Base-by-base conservation (phyloP, 306 rosid genomes). In the Oemleria cerasiformis region DNA sequence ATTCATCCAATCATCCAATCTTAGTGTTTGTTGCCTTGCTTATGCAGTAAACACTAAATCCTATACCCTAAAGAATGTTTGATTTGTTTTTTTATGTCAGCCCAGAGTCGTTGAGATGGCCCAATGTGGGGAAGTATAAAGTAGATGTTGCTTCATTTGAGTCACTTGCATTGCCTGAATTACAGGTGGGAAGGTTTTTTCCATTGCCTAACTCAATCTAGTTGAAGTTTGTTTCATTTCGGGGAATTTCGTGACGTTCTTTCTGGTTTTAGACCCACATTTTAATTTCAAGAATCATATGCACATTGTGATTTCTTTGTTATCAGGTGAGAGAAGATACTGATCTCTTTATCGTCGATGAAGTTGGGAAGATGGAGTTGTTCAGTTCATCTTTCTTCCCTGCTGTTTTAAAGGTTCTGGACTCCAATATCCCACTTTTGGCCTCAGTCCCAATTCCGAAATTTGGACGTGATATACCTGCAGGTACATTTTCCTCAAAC, bases 361-460 rank as follows among this genome's bases (percentile, higher is more conserved):
- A 92, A 77, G 91, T 92, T 74, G 96, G 96, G 63, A 90, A 85
- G 91, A 88, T 92, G 98, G 98, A 92, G 83, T 65, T 92, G 72
- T 86, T 67, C 87, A 85, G 98, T 73, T 86, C 92, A 1, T 90
- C 95, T 1, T 88, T 92, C 84, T 88, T 92, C 82, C 92, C 98
- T n/a, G 85, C 86, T 15, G 96, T 90, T 74, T 79, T 82, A 34
- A 84, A 71, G 67, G 86, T 92, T 71, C 75, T 90, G 78, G 96
- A 92, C 70, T 90, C 96, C 74, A 86, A 80, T 78, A 73, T 84
- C 64, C 88, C 96, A 39, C 30, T 88, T 79, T 77, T 92, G 90
- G 96, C 95, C 67, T 81, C 98, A 16, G 79, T 92, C 20, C 96
- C 96, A n/a, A 72, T 90, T 67, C 96, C 88, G 17, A 86, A 85